Percentiles rank a stretch among this genome's conserved stretches.
These are phyloP conservation scores for Panicum miliaceum DNA, from an alignment of 176 grass and related monocot species.

Conservation along the genomic window DNA sequence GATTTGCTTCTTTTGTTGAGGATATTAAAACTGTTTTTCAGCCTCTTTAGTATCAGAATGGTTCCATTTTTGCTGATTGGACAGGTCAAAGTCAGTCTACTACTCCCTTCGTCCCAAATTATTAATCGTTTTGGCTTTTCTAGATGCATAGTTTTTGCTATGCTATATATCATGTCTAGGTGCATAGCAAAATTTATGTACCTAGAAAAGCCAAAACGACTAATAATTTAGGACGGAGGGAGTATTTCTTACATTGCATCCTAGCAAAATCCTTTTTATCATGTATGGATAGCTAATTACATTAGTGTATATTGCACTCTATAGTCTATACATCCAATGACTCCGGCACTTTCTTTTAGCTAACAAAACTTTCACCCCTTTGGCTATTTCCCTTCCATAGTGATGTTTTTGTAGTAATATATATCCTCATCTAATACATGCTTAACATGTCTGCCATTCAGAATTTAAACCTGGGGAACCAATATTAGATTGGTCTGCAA, in stretches of 20 bases:
- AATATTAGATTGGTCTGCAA: constrained; percentile 81
- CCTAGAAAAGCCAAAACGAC: too few species aligned
- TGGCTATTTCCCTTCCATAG: constrained; percentile 20
- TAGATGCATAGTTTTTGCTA: too few species aligned
- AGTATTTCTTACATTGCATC: constrained; percentile 7
- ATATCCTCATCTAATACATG: constrained; percentile 16
- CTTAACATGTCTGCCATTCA: constrained; percentile 46
- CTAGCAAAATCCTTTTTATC: not conserved
- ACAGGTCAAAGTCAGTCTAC: not conserved
- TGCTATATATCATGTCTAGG: too few species aligned
- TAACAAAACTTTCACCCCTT: not conserved
- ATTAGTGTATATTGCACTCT: constrained; percentile 27
- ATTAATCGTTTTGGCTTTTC: too few species aligned
- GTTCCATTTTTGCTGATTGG: not conserved
- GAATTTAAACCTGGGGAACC: constrained; percentile 92
- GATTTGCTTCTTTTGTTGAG: constrained; percentile 7
- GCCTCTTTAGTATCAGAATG: not conserved
- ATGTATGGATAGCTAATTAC: constrained; percentile 5
- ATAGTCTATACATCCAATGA: constrained; percentile 15
- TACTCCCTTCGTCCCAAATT: too few species aligned
- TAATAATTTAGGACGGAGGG: too few species aligned
- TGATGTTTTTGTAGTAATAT: not conserved
- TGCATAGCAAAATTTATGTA: too few species aligned
- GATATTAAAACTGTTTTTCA: not conserved
- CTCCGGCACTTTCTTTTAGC: not conserved